Evolutionary conservation across 371 early-diverging fungal species (phyloP).

Genomic region (Actinomortierella wolfii): DNA sequence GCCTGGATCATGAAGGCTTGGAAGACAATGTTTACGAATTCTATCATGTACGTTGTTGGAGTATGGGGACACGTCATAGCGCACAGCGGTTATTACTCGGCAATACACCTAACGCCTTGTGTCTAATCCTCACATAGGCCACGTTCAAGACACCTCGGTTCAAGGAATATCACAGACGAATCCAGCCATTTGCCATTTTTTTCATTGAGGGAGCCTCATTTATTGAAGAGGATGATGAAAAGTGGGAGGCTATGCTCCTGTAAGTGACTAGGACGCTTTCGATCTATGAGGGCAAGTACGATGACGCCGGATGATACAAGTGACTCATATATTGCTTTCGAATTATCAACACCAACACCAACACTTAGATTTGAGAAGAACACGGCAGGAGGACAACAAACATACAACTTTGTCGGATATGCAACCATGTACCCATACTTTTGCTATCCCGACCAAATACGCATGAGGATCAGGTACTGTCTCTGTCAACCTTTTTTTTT

Average conservation of each 20-base stretch:
- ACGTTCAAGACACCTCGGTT: slow-evolving; percentile 66
- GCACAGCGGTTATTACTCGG: no score
- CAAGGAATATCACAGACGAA: slow-evolving; percentile 74
- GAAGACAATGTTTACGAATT: slow-evolving; percentile 68
- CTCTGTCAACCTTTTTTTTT: not conserved
- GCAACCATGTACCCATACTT: slow-evolving; percentile 82
- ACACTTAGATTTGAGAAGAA: slow-evolving; percentile 35
- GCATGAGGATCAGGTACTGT: slow-evolving; percentile 79
- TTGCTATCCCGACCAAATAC: slow-evolving; percentile 76
- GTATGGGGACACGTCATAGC: not conserved
- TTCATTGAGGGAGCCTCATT: slow-evolving; percentile 92
- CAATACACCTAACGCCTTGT: no score
- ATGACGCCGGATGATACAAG: slow-evolving; percentile 6
- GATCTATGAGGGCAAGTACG: not conserved
- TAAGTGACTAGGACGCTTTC: slow-evolving; percentile 37
- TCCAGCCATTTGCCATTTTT: slow-evolving; percentile 79
- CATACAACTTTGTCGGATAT: slow-evolving; percentile 83
- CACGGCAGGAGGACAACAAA: slow-evolving; percentile 23
- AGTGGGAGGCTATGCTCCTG: slow-evolving; percentile 81
- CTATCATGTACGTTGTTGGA: slow-evolving; percentile 63
- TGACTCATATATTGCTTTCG: not conserved
- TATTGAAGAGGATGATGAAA: slow-evolving; percentile 82
- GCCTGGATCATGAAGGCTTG: slow-evolving; percentile 46
- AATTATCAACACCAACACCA: slow-evolving; percentile 1
- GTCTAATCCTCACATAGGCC: slow-evolving; percentile 38